Evolutionary conservation across 257 asterid species (phyloP), one percentile per base, ranked within the genome.

Genomic region (Paulownia fortunei): DNA sequence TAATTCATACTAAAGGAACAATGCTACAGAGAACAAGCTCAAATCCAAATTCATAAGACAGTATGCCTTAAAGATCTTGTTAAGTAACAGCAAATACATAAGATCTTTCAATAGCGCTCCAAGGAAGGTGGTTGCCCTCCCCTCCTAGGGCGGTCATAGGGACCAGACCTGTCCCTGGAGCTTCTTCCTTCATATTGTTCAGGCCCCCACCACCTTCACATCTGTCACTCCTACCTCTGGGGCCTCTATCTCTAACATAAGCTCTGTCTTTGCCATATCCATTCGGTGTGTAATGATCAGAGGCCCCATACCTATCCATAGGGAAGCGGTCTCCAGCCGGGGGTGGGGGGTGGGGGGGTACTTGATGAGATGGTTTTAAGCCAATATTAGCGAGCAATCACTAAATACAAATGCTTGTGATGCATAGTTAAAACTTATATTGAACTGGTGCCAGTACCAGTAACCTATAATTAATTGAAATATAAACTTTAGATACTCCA

Each of bases 101-200:
- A 7, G 63, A n/a, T 8, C 56, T 51, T 68, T 87, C 83, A 92
- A 73, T 88, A 94, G 30, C 95, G 97, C 12, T 88, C 97, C 69
- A 94, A 72, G 30, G 97, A 82, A 10, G 90, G 93, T 21, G 94
- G 91, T 1, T 90, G 87, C 6, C 92, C 97, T 66, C 91, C 92
- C 81, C 95, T 85, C 80, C 92, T 84, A n/a, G 97, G 92, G 26
- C 94, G 96, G 78, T 93, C 96, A 55, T 93, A 93, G 5, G 98
- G 97, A 36, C 86, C 92, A 11, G 90, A 85, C 86, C 94, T 86
- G 36, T 89, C 97, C 81, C 96, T 77, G 64, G 85, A 73, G 83
- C 79, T 85, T 84, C 94, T 84, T 69, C 92, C 98, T 58, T 92
- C 98, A 2, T 89, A 88, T 0, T 94, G 92, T 19, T 88, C 87